Percentiles rank a stretch among this genome's conserved stretches.
phyloP scores from a whole-genome alignment of 176 grass and related monocot genomes.

The Phragmites australis region DNA sequence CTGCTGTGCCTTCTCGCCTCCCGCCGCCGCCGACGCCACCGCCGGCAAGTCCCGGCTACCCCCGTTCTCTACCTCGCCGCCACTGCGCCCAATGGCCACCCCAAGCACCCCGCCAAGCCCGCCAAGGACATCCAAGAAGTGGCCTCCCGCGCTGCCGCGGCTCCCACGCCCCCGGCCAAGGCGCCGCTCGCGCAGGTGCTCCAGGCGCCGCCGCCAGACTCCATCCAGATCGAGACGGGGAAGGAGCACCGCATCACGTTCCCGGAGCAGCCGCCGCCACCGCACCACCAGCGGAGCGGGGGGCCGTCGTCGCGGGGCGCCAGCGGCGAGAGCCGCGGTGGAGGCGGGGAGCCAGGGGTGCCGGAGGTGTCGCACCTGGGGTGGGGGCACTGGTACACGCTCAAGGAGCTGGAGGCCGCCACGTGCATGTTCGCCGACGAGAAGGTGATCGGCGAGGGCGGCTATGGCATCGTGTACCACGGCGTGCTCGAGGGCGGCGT shows the following conservation, averaged over 20 bases:
- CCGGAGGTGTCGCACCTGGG: constrained; percentile 83
- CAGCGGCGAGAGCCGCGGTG: constrained; percentile 70
- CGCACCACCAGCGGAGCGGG: constrained; percentile 60
- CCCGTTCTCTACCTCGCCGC: constrained; percentile 54
- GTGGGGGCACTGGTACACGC: constrained; percentile 96
- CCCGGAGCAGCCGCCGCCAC: constrained; percentile 56
- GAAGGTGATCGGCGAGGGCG: constrained; percentile 93
- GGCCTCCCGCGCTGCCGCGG: constrained; percentile 34
- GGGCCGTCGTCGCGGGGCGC: constrained; percentile 74
- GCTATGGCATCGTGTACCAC: constrained; percentile 94
- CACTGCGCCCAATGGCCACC: constrained; percentile 38
- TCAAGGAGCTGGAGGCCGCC: constrained; percentile 88
- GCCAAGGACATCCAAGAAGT: constrained; percentile 65
- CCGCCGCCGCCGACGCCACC: constrained; percentile 53
- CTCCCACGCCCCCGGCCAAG: constrained; percentile 21
- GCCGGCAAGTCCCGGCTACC: constrained; percentile 35
- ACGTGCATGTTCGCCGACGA: constrained; percentile 81
- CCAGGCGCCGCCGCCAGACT: constrained; percentile 45
- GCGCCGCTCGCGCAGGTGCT: constrained; percentile 40
- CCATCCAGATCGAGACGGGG: constrained; percentile 79
- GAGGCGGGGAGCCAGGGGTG: constrained; percentile 58
- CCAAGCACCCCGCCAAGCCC: constrained; percentile 53
- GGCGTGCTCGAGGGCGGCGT: constrained; percentile 78
- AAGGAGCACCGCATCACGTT: constrained; percentile 95
- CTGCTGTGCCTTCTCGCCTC: constrained; percentile 64